phyloP scores from a whole-genome alignment of 2,329 filamentous ascomycete genomes.

The Talaromyces rugulosus region DNA sequence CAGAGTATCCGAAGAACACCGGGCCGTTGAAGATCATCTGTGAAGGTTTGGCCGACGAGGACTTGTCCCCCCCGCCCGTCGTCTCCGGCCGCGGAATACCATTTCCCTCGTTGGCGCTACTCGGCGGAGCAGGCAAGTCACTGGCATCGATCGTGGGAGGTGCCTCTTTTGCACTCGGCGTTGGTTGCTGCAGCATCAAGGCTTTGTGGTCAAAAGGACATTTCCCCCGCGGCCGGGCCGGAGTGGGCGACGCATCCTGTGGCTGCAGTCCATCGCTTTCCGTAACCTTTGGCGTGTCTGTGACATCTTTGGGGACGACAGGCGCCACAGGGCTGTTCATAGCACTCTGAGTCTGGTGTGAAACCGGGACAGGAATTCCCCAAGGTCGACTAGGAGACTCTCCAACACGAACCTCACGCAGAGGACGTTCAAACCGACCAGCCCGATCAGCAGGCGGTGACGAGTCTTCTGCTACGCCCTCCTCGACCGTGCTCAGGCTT shows the following conservation, averaged over 20 bases:
- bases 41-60: slow-evolving; percentile 36
- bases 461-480: slow-evolving; percentile 19
- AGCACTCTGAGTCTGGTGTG: slow-evolving; percentile 34
- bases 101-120: neutral
- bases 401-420: slow-evolving; percentile 87
- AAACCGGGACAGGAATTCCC: slow-evolving; percentile 77
- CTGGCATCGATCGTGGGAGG: neutral
- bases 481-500: slow-evolving; percentile 36
- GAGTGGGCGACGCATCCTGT: slow-evolving; percentile 13
- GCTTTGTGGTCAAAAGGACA: slow-evolving; percentile 31
- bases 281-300: slow-evolving; percentile 12
- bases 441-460: slow-evolving; percentile 49
- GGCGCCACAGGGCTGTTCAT: slow-evolving; percentile 23
- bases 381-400: slow-evolving; percentile 91
- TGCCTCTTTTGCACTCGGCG: neutral
- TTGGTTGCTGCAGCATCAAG: neutral
- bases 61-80: neutral
- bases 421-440: slow-evolving; percentile 73
- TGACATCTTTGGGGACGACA: slow-evolving; percentile 16
- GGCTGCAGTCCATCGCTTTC: slow-evolving; percentile 11
- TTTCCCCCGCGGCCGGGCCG: slow-evolving; percentile 21
- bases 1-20: slow-evolving; percentile 86
- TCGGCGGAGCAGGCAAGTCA: neutral
- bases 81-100: neutral
- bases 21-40: slow-evolving; percentile 88